Conservation (phyloP, 2,329 filamentous ascomycete genomes). For the Diplocarpon mali region DNA sequence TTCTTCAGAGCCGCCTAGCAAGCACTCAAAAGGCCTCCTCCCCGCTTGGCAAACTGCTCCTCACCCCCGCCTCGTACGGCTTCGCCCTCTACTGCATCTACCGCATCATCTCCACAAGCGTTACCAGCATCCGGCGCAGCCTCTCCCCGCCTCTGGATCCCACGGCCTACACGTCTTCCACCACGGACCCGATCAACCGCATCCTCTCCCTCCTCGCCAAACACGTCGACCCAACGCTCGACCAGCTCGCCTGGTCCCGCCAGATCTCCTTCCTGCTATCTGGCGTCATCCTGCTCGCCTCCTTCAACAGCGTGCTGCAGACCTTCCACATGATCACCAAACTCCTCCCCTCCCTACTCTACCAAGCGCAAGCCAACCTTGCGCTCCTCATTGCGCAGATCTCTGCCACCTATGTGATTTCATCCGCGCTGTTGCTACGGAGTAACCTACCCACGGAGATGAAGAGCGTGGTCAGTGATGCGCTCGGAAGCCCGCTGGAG, state of each 20-base stretch:
- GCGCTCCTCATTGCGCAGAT: slow-evolving; percentile 73
- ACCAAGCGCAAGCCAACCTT: slow-evolving; percentile 61
- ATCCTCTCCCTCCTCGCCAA: slow-evolving; percentile 69
- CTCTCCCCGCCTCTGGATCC: slow-evolving; percentile 29
- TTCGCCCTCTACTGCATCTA: slow-evolving; percentile 81
- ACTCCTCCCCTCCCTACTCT: slow-evolving; percentile 62
- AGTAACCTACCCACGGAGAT: slow-evolving; percentile 71
- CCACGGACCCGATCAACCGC: slow-evolving; percentile 73
- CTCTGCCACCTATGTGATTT: slow-evolving; percentile 76
- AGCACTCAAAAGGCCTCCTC: slow-evolving; percentile 59
- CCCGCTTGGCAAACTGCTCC: slow-evolving; percentile 49
- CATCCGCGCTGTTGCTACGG: slow-evolving; percentile 62
- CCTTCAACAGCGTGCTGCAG: slow-evolving; percentile 73
- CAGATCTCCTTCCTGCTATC: slow-evolving; percentile 77
- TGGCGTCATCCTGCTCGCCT: slow-evolving; percentile 71
- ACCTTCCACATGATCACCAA: slow-evolving; percentile 73
- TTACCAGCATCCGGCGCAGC: slow-evolving; percentile 54
- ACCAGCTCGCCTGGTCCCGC: slow-evolving; percentile 73
- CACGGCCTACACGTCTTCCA: slow-evolving; percentile 40
- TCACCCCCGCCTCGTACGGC: slow-evolving; percentile 48
- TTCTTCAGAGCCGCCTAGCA: slow-evolving; percentile 51
- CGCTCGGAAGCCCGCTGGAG: slow-evolving; percentile 65
- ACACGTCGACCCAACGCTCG: slow-evolving; percentile 74
- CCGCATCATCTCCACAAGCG: slow-evolving; percentile 60
- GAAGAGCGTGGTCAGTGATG: slow-evolving; percentile 65